Conservation (phyloP, 805 yeast genomes). For the Blastobotrys americana region DNA sequence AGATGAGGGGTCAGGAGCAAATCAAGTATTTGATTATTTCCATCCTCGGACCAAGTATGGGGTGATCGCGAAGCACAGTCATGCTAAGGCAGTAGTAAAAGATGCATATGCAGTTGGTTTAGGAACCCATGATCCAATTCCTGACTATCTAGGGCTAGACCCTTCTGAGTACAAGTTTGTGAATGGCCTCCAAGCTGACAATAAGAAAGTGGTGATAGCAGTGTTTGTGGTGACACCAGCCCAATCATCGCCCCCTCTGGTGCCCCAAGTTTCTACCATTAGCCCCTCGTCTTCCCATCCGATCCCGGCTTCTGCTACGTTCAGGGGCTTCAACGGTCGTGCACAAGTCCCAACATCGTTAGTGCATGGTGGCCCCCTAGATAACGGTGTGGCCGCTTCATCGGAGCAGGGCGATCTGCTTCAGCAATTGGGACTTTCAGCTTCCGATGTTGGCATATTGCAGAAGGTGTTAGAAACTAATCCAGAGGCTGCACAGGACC, state of each 20-base stretch:
- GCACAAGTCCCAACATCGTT: neutral
- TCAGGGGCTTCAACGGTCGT: neutral
- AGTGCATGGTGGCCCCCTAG: neutral
- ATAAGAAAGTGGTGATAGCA: constrained; percentile 10
- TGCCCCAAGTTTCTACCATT: too few species aligned
- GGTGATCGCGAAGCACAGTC: constrained; percentile 38
- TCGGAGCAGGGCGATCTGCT: constrained; percentile 1
- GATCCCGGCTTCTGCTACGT: neutral
- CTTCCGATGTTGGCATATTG: constrained; percentile 20
- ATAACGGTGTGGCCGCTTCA: neutral
- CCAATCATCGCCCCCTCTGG: neutral
- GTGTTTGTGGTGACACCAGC: constrained; percentile 13
- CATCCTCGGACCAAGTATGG: constrained; percentile 45
- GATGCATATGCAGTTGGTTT: constrained; percentile 55
- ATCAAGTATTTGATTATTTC: constrained; percentile 41
- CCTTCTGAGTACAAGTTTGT: constrained; percentile 4
- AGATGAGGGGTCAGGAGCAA: constrained; percentile 20
- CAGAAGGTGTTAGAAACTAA: constrained; percentile 19
- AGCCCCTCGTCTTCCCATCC: neutral
- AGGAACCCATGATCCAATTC: constrained; percentile 18
- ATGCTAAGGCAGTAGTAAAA: constrained; percentile 44
- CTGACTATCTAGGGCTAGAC: constrained; percentile 17
- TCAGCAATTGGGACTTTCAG: constrained; percentile 20
- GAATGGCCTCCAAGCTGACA: neutral
- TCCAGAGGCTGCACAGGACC: constrained; percentile 27